Percentiles rank a stretch among this genome's conserved stretches.
phyloP scores from a whole-genome alignment of 1,284 basidiomycete genomes.

The Cerrena zonata region DNA sequence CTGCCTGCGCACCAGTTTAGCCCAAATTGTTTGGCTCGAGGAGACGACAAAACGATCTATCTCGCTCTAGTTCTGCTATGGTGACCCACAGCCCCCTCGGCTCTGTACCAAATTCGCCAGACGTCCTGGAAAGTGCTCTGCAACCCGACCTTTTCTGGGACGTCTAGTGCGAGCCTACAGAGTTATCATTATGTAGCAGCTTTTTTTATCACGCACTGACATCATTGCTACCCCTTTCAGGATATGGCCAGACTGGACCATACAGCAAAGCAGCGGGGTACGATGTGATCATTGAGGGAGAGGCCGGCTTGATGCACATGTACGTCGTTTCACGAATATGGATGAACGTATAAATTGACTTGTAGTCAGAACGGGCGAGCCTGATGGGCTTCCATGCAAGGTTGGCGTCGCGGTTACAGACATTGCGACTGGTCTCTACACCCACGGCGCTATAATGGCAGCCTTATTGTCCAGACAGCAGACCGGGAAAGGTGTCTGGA shows the following conservation, averaged over 20 bases:
- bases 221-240: constrained; percentile 35
- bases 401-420: constrained; percentile 89
- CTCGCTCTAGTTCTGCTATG: too few relatives aligned
- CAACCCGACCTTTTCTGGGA: too few relatives aligned
- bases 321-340: constrained; percentile 30
- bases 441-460: constrained; percentile 90
- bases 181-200: too few relatives aligned
- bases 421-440: constrained; percentile 88
- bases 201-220: too few relatives aligned
- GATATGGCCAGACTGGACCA: constrained; percentile 91
- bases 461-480: constrained; percentile 76
- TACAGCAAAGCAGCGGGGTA: constrained; percentile 81
- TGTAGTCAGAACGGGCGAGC: constrained; percentile 73
- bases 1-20: too few relatives aligned
- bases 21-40: too few relatives aligned
- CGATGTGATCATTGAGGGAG: constrained; percentile 86
- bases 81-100: too few relatives aligned
- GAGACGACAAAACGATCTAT: too few relatives aligned
- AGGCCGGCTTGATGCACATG: constrained; percentile 94
- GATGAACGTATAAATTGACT: constrained; percentile 1
- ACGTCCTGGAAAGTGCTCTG: too few relatives aligned
- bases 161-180: too few relatives aligned
- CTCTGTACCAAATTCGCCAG: too few relatives aligned
- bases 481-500: constrained; percentile 85
- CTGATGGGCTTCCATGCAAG: constrained; percentile 82